phyloP scores from a whole-genome alignment of 2,329 filamentous ascomycete genomes.

The Diaporthe vexans region DNA sequence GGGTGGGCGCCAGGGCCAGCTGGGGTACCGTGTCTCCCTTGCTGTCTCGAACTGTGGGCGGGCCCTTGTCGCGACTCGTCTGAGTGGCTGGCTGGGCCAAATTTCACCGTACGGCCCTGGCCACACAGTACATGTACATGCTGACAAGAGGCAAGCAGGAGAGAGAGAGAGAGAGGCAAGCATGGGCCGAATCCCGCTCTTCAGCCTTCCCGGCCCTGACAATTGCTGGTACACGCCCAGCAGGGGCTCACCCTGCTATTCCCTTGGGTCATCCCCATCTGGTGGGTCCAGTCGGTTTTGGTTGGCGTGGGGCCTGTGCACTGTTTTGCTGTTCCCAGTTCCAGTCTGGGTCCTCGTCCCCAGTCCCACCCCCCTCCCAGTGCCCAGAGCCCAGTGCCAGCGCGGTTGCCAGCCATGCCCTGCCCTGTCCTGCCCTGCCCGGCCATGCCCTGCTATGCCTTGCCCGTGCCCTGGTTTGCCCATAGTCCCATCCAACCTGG shows the following conservation, averaged over 20 bases:
- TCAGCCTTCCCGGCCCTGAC: conserved; percentile 30
- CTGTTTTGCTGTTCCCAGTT: conserved; percentile 33
- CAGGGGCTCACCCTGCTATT: conserved; percentile 27
- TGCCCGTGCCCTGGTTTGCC: conserved; percentile 17
- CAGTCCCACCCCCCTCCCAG: not conserved
- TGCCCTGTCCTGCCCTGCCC: conserved; percentile 11
- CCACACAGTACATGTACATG: not conserved
- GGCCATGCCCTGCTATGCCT: conserved; percentile 3
- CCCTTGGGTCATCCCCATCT: conserved; percentile 22
- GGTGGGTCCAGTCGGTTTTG: conserved; percentile 33
- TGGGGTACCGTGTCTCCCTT: conserved; percentile 34
- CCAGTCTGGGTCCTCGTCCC: not conserved
- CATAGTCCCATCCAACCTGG: conserved; percentile 27
- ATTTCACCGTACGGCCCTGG: conserved; percentile 17
- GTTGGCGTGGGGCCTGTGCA: conserved; percentile 37
- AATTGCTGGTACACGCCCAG: conserved; percentile 26
- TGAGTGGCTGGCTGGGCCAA: conserved; percentile 28
- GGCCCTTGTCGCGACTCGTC: conserved; percentile 29
- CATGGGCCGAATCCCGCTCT: conserved; percentile 15
- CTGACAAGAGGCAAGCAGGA: too few relatives aligned
- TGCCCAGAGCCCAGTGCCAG: conserved; percentile 24
- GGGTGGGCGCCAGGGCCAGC: not conserved
- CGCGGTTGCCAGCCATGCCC: conserved; percentile 21
- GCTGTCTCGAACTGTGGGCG: conserved; percentile 30
- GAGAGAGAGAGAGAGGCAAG: not conserved